Evolutionary conservation across 768 basidiomycete genomes (phyloP).

Genomic region (Thelephora ganbajun): DNA sequence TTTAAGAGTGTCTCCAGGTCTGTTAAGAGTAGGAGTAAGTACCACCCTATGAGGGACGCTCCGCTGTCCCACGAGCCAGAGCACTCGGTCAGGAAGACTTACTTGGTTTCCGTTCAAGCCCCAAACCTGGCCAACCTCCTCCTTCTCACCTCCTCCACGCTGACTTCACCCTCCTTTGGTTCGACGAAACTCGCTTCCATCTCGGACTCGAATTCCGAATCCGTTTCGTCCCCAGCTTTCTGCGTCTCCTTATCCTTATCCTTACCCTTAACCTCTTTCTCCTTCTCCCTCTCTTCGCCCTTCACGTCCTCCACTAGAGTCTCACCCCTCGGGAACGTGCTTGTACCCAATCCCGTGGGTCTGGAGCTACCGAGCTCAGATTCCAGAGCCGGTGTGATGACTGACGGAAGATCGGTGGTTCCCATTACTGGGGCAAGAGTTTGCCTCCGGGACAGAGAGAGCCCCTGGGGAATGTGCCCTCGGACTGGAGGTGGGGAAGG

Average conservation of each 20-base stretch:
- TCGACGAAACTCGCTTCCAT: not conserved
- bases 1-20: too few species aligned
- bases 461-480: conserved; percentile 2
- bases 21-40: too few species aligned
- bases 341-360: too few species aligned
- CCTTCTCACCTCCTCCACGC: conserved; percentile 53
- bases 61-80: too few species aligned
- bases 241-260: too few species aligned
- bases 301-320: conserved; percentile 13
- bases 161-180: conserved; percentile 23
- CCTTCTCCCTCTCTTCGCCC: conserved; percentile 13
- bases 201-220: not conserved
- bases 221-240: too few species aligned
- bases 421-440: conserved; percentile 1
- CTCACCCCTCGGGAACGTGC: conserved; percentile 7
- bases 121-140: conserved; percentile 55
- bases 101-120: conserved; percentile 15
- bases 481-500: conserved; percentile 10
- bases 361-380: conserved; percentile 17
- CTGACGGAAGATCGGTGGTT: conserved; percentile 4
- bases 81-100: too few species aligned
- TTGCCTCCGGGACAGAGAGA: not conserved
- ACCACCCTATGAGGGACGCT: too few species aligned
- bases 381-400: conserved; percentile 14
- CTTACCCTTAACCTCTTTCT: too few species aligned